phyloP scores from a whole-genome alignment of 306 rosid species.

The Lagenaria siceraria region DNA sequence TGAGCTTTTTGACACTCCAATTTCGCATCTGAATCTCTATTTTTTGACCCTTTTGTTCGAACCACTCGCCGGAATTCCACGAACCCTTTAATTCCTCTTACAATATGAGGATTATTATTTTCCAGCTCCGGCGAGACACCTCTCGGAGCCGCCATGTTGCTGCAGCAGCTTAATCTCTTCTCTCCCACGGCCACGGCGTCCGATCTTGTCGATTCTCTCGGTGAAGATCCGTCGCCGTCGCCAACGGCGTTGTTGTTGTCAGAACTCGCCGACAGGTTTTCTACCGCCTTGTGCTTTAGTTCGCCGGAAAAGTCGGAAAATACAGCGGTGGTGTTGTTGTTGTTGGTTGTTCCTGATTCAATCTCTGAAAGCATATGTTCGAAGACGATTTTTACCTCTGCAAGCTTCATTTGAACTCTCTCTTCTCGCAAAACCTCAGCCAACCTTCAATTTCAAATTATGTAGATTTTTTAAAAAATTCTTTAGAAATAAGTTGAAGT shows the following conservation, averaged over 20 bases:
- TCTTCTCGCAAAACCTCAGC: constrained; percentile 42
- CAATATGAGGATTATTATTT: constrained; percentile 34
- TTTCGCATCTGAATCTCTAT: constrained; percentile 40
- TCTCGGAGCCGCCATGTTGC: not conserved
- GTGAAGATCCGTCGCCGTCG: not conserved
- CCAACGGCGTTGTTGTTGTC: not conserved
- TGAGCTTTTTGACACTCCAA: constrained; percentile 50
- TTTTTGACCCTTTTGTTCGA: constrained; percentile 30
- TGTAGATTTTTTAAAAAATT: too few relatives aligned
- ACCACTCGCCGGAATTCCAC: constrained; percentile 48
- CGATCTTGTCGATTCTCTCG: not conserved
- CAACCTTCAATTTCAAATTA: not conserved
- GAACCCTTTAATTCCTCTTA: constrained; percentile 53
- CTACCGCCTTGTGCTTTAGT: not conserved
- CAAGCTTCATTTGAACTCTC: constrained; percentile 49
- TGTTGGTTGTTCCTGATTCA: not conserved
- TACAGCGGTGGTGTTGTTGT: not conserved
- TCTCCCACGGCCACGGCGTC: not conserved
- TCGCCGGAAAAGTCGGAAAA: not conserved
- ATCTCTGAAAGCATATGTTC: constrained; percentile 30
- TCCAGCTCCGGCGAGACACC: constrained; percentile 28
- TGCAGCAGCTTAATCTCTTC: not conserved
- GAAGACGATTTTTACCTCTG: constrained; percentile 33
- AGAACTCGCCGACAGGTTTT: not conserved
- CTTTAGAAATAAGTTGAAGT: too few relatives aligned